These are phyloP conservation scores for Areca catechu DNA, from an alignment of 176 grass and related monocot genomes.

Conservation along the genomic window DNA sequence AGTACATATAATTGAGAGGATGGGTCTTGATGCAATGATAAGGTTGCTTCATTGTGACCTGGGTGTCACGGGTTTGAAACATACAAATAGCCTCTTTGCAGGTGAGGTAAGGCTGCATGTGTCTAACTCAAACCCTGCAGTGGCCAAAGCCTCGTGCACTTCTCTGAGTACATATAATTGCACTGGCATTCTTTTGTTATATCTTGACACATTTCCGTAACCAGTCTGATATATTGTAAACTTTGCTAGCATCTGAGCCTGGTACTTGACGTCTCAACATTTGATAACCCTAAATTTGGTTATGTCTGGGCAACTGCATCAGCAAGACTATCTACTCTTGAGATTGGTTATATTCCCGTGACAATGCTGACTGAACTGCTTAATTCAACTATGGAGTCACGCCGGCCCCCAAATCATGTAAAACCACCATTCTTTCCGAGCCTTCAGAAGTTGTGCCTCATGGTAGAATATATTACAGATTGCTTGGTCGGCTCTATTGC, in stretches of 20 bases:
- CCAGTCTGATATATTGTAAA: slow-evolving; percentile 9
- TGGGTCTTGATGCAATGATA: too few species aligned
- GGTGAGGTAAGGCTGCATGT: too few species aligned
- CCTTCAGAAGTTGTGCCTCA: slow-evolving; percentile 72
- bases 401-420: slow-evolving; percentile 27
- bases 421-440: slow-evolving; percentile 52
- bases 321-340: slow-evolving; percentile 47
- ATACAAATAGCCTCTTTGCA: too few species aligned
- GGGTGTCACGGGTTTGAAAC: too few species aligned
- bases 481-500: slow-evolving; percentile 70
- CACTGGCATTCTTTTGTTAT: not conserved
- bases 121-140: too few species aligned
- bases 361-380: slow-evolving; percentile 74
- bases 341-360: slow-evolving; percentile 86
- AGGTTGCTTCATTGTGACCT: too few species aligned
- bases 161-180: not conserved
- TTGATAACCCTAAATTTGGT: slow-evolving; percentile 64
- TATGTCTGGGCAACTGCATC: slow-evolving; percentile 64
- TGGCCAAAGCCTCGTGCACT: too few species aligned
- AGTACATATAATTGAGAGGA: not conserved
- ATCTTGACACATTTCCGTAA: not conserved
- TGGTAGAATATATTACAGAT: slow-evolving; percentile 80
- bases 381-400: slow-evolving; percentile 18
- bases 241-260: slow-evolving; percentile 61
- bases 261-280: slow-evolving; percentile 74